Percentiles rank a stretch among this genome's conserved stretches.
phyloP scores from a whole-genome alignment of 192 early-diverging fungal genomes.

The Backusella tuberculispora region DNA sequence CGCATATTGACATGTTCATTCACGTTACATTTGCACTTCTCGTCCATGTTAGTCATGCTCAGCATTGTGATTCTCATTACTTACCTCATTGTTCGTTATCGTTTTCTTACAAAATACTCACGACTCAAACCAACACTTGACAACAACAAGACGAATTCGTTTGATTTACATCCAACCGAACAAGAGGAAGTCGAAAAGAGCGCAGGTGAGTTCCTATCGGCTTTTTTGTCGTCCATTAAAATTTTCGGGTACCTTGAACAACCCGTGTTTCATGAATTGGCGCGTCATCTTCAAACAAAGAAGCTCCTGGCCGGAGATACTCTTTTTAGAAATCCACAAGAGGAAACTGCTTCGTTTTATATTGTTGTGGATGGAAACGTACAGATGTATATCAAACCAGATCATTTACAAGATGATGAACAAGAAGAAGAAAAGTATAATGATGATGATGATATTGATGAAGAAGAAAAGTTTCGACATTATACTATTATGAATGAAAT shows the following conservation, averaged over 20 bases:
- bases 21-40: constrained; percentile 65
- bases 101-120: constrained; percentile 72
- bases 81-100: constrained; percentile 69
- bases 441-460: constrained; percentile 44
- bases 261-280: constrained; percentile 95
- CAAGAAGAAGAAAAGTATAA: background rate
- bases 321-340: constrained; percentile 59
- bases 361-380: constrained; percentile 97
- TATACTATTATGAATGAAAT: constrained; percentile 86
- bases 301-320: constrained; percentile 74
- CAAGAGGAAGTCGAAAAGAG: constrained; percentile 54
- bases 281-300: constrained; percentile 83
- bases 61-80: constrained; percentile 36
- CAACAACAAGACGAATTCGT: constrained; percentile 47
- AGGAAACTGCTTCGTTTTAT: constrained; percentile 84
- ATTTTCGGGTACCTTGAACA: constrained; percentile 97
- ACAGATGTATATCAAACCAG: constrained; percentile 79
- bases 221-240: constrained; percentile 87
- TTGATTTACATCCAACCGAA: constrained; percentile 76
- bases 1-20: constrained; percentile 63
- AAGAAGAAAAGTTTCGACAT: constrained; percentile 46
- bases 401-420: constrained; percentile 40
- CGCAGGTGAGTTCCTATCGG: constrained; percentile 60
- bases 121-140: constrained; percentile 62
- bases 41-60: constrained; percentile 49